phyloP scores from a whole-genome alignment of 1,284 basidiomycete genomes.

The Boletus sp. region DNA sequence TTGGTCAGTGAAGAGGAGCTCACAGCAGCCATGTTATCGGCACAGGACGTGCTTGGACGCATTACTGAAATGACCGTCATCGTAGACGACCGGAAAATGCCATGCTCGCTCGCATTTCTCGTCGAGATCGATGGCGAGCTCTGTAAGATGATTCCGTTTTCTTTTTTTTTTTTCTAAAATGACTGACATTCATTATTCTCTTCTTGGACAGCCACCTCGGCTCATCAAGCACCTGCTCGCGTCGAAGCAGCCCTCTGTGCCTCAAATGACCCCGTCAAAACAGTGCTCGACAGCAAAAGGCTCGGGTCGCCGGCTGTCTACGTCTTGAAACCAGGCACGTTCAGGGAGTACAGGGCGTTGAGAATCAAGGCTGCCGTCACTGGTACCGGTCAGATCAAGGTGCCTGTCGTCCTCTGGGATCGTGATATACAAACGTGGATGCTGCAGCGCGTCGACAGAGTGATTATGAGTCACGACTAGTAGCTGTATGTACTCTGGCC shows the following conservation, averaged over 20 bases:
- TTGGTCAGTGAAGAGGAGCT: slow-evolving; percentile 16
- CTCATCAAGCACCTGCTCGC: slow-evolving; percentile 6
- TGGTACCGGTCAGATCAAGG: slow-evolving; percentile 18
- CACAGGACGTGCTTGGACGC: slow-evolving; percentile 10
- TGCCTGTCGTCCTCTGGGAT: slow-evolving; percentile 19
- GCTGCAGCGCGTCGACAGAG: slow-evolving; percentile 7
- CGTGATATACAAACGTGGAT: slow-evolving; percentile 10
- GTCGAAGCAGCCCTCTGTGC: slow-evolving; percentile 9
- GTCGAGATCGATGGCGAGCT: slow-evolving; percentile 19
- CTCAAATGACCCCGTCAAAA: slow-evolving; percentile 5
- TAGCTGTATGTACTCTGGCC: background rate
- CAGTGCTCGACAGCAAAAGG: background rate
- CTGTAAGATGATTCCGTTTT: slow-evolving; percentile 11
- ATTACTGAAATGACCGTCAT: slow-evolving; percentile 19
- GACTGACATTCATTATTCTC: background rate
- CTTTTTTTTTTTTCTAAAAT: background rate
- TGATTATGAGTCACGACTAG: background rate
- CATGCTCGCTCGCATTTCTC: slow-evolving; percentile 13
- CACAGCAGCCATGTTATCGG: slow-evolving; percentile 14
- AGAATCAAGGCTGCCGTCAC: slow-evolving; percentile 6
- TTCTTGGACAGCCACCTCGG: background rate
- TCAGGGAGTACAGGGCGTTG: slow-evolving; percentile 14
- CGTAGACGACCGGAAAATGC: slow-evolving; percentile 13
- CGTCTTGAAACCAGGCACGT: slow-evolving; percentile 17
- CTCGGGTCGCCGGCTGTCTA: slow-evolving; percentile 14